Conservation (phyloP, 129 eudicot species). For the Smallanthus sonchifolius region DNA sequence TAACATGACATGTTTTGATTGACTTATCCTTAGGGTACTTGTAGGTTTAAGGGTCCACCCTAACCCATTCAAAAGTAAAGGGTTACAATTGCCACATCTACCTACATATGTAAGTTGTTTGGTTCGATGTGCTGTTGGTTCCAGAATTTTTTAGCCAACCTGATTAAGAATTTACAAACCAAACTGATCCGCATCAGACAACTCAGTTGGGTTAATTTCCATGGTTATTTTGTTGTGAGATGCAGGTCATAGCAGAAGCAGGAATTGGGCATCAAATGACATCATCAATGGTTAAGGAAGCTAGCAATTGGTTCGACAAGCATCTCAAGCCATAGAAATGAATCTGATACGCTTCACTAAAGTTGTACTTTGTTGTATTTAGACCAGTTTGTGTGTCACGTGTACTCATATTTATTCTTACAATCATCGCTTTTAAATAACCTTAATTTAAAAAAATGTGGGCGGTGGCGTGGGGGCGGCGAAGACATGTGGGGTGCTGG, state of each 20-base stretch:
- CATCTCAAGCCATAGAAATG: slow-evolving; percentile 29
- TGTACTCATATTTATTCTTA: too few relatives aligned
- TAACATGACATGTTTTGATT: too few relatives aligned
- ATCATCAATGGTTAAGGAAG: slow-evolving; percentile 66
- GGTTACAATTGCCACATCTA: neutral
- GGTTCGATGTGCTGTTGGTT: neutral
- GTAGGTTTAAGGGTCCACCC: too few relatives aligned
- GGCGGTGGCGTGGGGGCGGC: too few relatives aligned
- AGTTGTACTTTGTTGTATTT: neutral
- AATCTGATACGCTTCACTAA: neutral
- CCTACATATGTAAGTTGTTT: neutral
- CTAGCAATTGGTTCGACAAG: slow-evolving; percentile 85
- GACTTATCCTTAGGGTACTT: too few relatives aligned
- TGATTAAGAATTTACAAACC: neutral
- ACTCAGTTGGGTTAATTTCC: neutral
- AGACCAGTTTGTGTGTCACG: neutral
- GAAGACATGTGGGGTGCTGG: too few relatives aligned
- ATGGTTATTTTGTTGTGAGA: neutral
- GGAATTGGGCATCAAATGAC: slow-evolving; percentile 85
- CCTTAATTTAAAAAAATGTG: too few relatives aligned
- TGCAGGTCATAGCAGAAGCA: slow-evolving; percentile 65
- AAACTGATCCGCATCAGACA: neutral
- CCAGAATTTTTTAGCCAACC: neutral
- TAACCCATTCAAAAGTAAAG: neutral
- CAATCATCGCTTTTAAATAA: too few relatives aligned